Percentiles rank a stretch among this genome's conserved stretches.
Evolutionary conservation across 345 rosid species (phyloP).

Genomic region (Euphorbia pulcherrima): DNA sequence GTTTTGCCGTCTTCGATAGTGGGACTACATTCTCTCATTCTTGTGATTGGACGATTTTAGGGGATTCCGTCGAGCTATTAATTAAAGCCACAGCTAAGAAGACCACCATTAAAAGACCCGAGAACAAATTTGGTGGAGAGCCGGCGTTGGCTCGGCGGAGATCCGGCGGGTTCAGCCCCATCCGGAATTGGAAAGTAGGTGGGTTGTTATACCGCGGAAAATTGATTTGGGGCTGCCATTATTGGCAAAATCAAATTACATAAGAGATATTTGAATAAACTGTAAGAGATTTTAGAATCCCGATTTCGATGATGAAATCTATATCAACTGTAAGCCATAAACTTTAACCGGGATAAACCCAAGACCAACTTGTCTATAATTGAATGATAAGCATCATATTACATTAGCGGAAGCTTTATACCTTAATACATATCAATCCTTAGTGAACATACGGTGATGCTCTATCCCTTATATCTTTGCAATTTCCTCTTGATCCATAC

Average conservation of each 20-base stretch:
- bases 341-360: no score
- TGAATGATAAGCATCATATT: no score
- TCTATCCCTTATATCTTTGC: no score
- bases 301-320: no score
- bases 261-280: no score
- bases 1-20: not conserved
- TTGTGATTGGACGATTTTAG: not conserved
- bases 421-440: no score
- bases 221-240: conserved; percentile 24
- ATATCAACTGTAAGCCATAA: no score
- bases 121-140: conserved; percentile 23
- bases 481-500: no score
- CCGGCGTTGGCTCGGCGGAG: conserved; percentile 21
- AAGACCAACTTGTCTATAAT: no score
- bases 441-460: no score
- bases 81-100: conserved; percentile 32
- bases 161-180: conserved; percentile 1
- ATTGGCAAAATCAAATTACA: not conserved
- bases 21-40: not conserved
- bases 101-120: conserved; percentile 28
- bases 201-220: conserved; percentile 15
- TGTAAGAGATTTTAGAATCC: no score
- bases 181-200: conserved; percentile 20
- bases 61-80: not conserved
- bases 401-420: no score